A percentile compares a stretch with the other conserved stretches of the same genome.
These are phyloP conservation scores for Ceratocystis diversiconidia DNA, from an alignment of 2,329 filamentous ascomycete species.

Conservation along the genomic window DNA sequence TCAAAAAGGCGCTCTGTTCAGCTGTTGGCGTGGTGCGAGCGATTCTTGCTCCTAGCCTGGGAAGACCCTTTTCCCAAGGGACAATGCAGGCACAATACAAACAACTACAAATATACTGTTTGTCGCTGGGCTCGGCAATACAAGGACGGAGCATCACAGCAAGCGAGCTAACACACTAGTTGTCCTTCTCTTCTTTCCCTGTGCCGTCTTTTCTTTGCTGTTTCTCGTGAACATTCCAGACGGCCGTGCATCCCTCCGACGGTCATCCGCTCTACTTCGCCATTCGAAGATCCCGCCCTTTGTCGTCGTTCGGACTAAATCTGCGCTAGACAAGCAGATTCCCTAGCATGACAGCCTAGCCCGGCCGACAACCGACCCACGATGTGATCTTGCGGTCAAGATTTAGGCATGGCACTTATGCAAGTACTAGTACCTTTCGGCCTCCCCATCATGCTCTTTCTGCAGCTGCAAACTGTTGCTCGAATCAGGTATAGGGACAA, in stretches of 20 bases:
- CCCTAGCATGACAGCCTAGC: background rate
- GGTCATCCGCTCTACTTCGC: background rate
- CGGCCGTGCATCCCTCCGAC: background rate
- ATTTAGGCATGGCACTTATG: background rate
- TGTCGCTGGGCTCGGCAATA: background rate
- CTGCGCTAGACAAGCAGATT: background rate
- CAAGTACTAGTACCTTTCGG: background rate
- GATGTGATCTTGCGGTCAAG: background rate
- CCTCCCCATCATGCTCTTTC: background rate
- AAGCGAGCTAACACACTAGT: background rate
- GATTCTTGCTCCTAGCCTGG: too few relatives aligned
- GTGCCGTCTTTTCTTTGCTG: background rate
- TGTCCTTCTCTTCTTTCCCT: background rate
- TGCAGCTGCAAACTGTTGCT: background rate
- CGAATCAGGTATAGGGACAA: background rate
- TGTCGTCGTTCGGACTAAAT: background rate
- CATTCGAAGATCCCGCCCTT: background rate
- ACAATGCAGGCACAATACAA: background rate
- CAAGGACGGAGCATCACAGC: background rate
- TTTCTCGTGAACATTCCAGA: too few relatives aligned
- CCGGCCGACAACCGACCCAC: too few relatives aligned
- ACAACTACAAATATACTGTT: too few relatives aligned
- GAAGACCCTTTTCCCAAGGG: too few relatives aligned
- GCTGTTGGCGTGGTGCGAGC: too few relatives aligned
- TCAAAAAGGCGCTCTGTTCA: too few relatives aligned